phyloP scores from a whole-genome alignment of 2,329 filamentous ascomycete species.

The Alternaria gansuensis region DNA sequence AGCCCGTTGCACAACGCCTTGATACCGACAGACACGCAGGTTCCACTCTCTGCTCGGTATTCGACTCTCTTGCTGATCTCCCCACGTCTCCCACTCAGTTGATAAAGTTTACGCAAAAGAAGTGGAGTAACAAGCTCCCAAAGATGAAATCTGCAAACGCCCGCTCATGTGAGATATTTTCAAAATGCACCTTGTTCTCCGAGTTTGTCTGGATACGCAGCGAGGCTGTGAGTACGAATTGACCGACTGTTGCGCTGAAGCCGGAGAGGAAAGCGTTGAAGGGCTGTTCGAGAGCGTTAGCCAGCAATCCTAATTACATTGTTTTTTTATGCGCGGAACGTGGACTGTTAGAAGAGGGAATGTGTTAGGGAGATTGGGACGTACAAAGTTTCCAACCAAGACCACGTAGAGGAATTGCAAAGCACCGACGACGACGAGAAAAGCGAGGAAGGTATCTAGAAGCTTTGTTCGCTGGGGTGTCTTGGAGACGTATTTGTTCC shows the following conservation, averaged over 20 bases:
- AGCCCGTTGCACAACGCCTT: neutral
- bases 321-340: neutral
- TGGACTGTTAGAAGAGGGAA: neutral
- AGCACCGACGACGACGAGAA: slow-evolving; percentile 84
- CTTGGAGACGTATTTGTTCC: slow-evolving; percentile 77
- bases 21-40: neutral
- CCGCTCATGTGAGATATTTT: slow-evolving; percentile 79
- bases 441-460: slow-evolving; percentile 88
- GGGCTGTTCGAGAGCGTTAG: slow-evolving; percentile 67
- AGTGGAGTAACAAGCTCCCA: slow-evolving; percentile 93
- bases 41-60: neutral
- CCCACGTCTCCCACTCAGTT: slow-evolving; percentile 68
- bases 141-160: slow-evolving; percentile 97
- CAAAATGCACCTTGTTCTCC: slow-evolving; percentile 81
- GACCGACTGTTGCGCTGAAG: slow-evolving; percentile 92
- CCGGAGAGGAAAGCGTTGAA: slow-evolving; percentile 99
- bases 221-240: slow-evolving; percentile 93
- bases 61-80: neutral
- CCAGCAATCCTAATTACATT: neutral
- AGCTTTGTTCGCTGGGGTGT: slow-evolving; percentile 93
- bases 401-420: slow-evolving; percentile 95
- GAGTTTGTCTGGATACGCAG: slow-evolving; percentile 91
- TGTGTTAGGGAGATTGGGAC: slow-evolving; percentile 44
- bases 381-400: slow-evolving; percentile 90
- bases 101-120: slow-evolving; percentile 99